These are phyloP conservation scores for Hypomontagnella monticulosa DNA, from an alignment of 495 filamentous ascomycete genomes.

Conservation along the genomic window DNA sequence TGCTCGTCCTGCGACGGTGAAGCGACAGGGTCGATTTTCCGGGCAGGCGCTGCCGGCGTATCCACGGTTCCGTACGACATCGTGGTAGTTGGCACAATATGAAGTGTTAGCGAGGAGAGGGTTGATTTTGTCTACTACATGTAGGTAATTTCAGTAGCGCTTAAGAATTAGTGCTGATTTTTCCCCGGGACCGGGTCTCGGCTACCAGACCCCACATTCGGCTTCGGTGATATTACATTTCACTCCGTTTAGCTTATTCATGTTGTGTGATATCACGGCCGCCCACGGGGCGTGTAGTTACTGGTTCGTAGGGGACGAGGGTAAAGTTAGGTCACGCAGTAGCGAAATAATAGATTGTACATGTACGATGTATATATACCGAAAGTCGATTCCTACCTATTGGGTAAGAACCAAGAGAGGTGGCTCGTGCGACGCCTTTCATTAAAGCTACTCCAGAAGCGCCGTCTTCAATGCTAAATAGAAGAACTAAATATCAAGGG, in stretches of 20 bases:
- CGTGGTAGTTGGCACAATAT: background rate
- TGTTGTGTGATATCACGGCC: background rate
- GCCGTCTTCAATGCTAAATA: no score
- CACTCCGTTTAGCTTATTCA: background rate
- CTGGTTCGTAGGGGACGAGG: no score
- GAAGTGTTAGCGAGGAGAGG: background rate
- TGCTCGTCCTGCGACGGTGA: constrained; percentile 11
- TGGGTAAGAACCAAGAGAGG: no score
- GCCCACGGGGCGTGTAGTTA: background rate
- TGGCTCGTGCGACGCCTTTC: no score
- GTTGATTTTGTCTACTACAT: background rate
- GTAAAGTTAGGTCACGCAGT: no score
- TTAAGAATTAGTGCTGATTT: constrained; percentile 7
- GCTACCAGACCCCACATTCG: constrained; percentile 11
- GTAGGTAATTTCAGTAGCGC: background rate
- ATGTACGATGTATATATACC: no score
- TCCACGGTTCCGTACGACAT: constrained; percentile 35
- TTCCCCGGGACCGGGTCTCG: constrained; percentile 31
- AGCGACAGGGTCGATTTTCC: background rate
- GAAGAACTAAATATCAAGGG: background rate
- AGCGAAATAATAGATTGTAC: no score
- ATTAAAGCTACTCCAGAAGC: no score
- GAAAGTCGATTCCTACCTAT: no score
- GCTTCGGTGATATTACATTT: background rate
- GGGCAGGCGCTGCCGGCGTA: constrained; percentile 1